These are phyloP conservation scores for Eurotiales sp. DNA, from an alignment of 2,329 filamentous ascomycete genomes.

Conservation along the genomic window DNA sequence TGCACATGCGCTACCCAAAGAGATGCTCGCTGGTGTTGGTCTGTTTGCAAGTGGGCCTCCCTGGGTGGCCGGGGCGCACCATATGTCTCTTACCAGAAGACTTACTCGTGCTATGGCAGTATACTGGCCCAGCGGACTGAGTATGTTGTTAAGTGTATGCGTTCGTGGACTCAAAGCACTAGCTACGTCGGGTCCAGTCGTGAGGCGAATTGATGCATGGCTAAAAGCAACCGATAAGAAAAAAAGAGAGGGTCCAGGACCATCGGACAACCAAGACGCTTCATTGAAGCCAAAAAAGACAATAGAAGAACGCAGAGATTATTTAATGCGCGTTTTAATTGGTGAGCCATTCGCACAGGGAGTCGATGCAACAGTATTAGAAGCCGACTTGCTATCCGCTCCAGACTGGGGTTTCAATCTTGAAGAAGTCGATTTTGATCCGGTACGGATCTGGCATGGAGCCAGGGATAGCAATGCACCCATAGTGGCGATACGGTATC, in stretches of 20 bases:
- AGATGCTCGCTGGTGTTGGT: conserved; percentile 11
- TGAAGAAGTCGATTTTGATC: conserved; percentile 23
- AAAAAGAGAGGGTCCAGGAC: conserved; percentile 12
- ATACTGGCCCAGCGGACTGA: conserved; percentile 23
- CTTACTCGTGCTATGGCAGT: conserved; percentile 18
- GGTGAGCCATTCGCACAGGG: conserved; percentile 27
- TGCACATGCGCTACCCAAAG: conserved; percentile 33
- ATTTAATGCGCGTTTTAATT: conserved; percentile 17
- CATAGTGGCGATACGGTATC: conserved; percentile 33
- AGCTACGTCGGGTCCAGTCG: conserved; percentile 17
- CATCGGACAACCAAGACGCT: background rate
- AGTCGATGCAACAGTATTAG: conserved; percentile 20
- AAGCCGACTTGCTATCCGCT: conserved; percentile 23
- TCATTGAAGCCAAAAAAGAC: background rate
- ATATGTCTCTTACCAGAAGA: conserved; percentile 26
- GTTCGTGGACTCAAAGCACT: conserved; percentile 21
- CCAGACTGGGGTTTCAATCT: conserved; percentile 28
- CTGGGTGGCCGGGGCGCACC: conserved; percentile 30
- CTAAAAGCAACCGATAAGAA: conserved; percentile 16
- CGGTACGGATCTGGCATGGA: conserved; percentile 28
- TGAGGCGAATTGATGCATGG: conserved; percentile 22
- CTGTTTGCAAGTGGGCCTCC: conserved; percentile 19
- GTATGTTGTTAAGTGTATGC: conserved; percentile 16
- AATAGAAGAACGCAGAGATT: conserved; percentile 16
- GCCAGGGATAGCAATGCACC: conserved; percentile 26